Percentiles rank a stretch among this genome's conserved stretches.
Evolutionary conservation across 352 stramenopile species (phyloP).

Genomic region (Blastocystis sp.): DNA sequence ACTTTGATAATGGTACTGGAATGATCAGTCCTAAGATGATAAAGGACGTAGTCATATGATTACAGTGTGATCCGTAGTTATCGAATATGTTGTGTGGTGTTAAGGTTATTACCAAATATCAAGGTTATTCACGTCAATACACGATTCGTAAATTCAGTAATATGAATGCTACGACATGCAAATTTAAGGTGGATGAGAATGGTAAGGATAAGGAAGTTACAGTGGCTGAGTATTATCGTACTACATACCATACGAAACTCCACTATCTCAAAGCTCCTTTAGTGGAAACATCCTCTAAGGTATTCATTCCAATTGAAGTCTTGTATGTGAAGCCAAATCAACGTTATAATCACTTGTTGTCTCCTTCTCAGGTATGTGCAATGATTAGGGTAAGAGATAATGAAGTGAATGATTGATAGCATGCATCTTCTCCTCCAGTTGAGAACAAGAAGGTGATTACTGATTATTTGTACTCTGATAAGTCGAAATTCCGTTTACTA

Average conservation of each 20-base stretch:
- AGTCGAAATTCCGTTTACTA: constrained; percentile 11
- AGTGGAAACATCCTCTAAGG: constrained; percentile 12
- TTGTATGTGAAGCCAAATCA: constrained; percentile 10
- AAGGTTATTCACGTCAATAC: constrained; percentile 38
- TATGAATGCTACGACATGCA: not conserved
- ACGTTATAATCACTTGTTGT: constrained; percentile 1
- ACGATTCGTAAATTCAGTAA: constrained; percentile 1
- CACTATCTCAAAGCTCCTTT: constrained; percentile 15
- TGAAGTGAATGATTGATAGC: not conserved
- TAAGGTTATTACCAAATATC: constrained; percentile 28
- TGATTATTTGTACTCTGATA: constrained; percentile 24
- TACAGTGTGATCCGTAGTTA: not conserved
- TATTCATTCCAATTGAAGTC: constrained; percentile 30
- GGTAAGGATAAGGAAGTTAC: constrained; percentile 68
- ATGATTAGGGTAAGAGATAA: not conserved
- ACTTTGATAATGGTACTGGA: not conserved
- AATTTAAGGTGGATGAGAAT: constrained; percentile 65
- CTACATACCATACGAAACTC: constrained; percentile 69
- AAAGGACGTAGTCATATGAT: not conserved
- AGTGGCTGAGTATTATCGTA: constrained; percentile 71
- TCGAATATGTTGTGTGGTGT: not conserved
- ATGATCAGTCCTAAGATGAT: not conserved
- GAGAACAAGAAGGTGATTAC: constrained; percentile 15
- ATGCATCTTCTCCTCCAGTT: not conserved
- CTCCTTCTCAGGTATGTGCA: not conserved